Evolutionary conservation across 768 basidiomycete genomes (phyloP).

Genomic region (Agrocybe chaxingu): DNA sequence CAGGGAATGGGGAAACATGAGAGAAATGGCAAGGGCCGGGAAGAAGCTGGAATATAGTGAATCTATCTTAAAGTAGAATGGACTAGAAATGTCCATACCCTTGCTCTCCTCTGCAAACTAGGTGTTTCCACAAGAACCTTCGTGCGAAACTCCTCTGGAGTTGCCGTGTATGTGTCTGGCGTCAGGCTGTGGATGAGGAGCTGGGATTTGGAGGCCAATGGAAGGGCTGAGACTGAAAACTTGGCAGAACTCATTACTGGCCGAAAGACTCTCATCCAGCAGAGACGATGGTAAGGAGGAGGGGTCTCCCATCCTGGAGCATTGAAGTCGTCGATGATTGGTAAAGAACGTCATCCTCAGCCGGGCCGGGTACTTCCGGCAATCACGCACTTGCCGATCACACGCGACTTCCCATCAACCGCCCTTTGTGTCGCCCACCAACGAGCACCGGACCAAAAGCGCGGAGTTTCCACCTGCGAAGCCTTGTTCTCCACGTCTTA

Average conservation of each 20-base stretch:
- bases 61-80: constrained; percentile 1
- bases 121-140: constrained; percentile 50
- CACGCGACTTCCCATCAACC: neutral
- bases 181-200: constrained; percentile 47
- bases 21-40: constrained; percentile 64
- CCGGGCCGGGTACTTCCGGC: neutral
- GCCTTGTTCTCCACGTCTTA: no score
- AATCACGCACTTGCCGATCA: neutral
- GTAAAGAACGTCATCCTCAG: neutral
- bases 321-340: neutral
- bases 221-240: constrained; percentile 49
- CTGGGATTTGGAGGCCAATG: constrained; percentile 37
- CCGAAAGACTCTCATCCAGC: constrained; percentile 6
- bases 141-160: constrained; percentile 47
- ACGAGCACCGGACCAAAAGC: no score
- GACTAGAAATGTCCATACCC: constrained; percentile 25
- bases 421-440: neutral
- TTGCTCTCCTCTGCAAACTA: constrained; percentile 67
- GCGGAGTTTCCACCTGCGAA: no score
- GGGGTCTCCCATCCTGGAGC: no score
- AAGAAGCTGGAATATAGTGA: constrained; percentile 33
- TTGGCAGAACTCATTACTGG: constrained; percentile 19
- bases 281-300: neutral
- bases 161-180: constrained; percentile 56
- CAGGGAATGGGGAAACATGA: constrained; percentile 79